Base-by-base conservation (phyloP, 805 yeast species). In the Lachancea mirantina region DNA sequence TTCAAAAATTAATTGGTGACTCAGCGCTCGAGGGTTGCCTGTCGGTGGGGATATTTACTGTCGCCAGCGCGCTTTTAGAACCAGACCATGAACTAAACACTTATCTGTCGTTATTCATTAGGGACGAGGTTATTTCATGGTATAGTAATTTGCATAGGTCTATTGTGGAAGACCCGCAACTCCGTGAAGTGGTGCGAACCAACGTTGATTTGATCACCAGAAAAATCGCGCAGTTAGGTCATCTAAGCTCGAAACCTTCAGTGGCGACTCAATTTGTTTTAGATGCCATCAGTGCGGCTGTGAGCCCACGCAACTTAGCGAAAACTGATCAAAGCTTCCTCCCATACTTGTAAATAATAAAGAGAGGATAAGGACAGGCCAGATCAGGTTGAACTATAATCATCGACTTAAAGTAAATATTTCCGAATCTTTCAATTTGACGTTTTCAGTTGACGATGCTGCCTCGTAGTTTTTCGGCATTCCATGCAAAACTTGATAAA, bases 91-190 rank as follows among this genome's bases (percentile, higher is more conserved):
- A 89, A 46, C 67, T 92, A 57, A 95, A 83, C 49, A 94, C 87
- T 41, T 87, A 82, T 58, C 62, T 92, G 61, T 84, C 95, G n/a
- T 67, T 92, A 45, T 89, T 92, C 61, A 95, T 94, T 14, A 76
- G 97, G 37, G 98, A 92, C 60, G 99, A 92, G 59, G 82, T 89
- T 11, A 76, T 88, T 32, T 78, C 95, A 1, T 89, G 96, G 97
- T 88, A 80, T 56, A 76, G 88, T 23, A 94, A 83, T 53, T 76
- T 79, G 47, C 95, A 87, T 50, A 74, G 87, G 38, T 76, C 92
- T 8, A 67, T 81, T 21, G 87, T 85, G 1, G 89, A 79, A 46
- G 95, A 84, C 44, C 78, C 80, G 30, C 94, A 83, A 46, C 57
- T 89, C 38, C 68, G 88, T 34, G 96, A 87, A 42, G 80, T 87